These are phyloP conservation scores for Fusarium brachygibbosum DNA, from an alignment of 2,329 filamentous ascomycete species.

Conservation along the genomic window DNA sequence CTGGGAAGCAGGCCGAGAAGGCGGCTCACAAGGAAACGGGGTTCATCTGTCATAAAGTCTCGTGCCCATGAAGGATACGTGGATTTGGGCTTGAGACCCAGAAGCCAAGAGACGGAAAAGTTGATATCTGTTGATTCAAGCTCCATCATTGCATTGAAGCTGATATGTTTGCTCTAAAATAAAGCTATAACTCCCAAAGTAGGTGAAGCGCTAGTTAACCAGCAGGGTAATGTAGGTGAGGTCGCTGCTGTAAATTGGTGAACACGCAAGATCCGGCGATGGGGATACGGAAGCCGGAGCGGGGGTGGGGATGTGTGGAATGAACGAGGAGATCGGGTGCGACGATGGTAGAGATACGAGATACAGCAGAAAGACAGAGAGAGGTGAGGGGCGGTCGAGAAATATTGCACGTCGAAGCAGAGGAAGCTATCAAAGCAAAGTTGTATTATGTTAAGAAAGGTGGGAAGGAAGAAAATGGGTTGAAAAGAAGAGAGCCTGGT, in stretches of 20 bases:
- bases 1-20: conserved; percentile 48
- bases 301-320: conserved; percentile 34
- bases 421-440: conserved; percentile 19
- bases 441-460: conserved; percentile 9
- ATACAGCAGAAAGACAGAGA: neutral
- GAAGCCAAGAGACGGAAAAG: conserved; percentile 51
- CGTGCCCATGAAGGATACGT: conserved; percentile 46
- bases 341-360: conserved; percentile 5
- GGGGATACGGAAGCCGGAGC: conserved; percentile 38
- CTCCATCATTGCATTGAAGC: conserved; percentile 45
- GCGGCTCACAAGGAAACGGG: conserved; percentile 50
- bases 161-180: conserved; percentile 41
- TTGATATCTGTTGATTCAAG: conserved; percentile 47
- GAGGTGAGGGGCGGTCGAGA: neutral
- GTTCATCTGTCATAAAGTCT: conserved; percentile 47
- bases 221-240: conserved; percentile 28
- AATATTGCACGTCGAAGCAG: neutral
- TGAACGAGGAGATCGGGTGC: conserved; percentile 29
- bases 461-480: neutral
- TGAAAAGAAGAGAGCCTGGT: conserved; percentile 21
- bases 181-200: conserved; percentile 37
- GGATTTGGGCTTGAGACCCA: conserved; percentile 48
- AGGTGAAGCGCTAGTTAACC: conserved; percentile 23
- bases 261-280: conserved; percentile 27
- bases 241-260: conserved; percentile 1